Evolutionary conservation across 75 land plant species (phyloP), one percentile per base, ranked within the genome.

Genomic region (Larix kaempferi): DNA sequence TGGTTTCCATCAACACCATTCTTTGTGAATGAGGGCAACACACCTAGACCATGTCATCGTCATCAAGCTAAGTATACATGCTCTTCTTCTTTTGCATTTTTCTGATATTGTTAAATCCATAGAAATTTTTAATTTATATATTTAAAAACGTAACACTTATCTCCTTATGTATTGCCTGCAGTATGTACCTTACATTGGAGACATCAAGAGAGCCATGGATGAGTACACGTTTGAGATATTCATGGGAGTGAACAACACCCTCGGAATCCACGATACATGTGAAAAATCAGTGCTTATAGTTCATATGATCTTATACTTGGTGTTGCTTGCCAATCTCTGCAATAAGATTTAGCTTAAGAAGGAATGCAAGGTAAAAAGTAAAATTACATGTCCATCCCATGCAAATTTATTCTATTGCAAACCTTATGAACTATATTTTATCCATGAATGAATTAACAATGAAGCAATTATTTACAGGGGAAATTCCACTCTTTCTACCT

Each of bases 161-260:
- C 59, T 57, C 21, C 21, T 57, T 27, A 10, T 69, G 56, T 16
- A 3, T 10, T 17, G 63, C 33, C 39, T 77, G 52, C 81, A 86
- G 86, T 86, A 86, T 60, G 88, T 86, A 5, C 86, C 86, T n/a
- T 86, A 86, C 59, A 83, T 83, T 2, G 86, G 83, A 6, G 86
- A 86, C 63, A 86, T 83, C 77, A 86, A 86, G 78, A 37, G 88
- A 49, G 86, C 83, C 17, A 80, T 86, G 88, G 88, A 86, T 57
- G 86, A 86, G 58, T 86, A 86, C 71, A 86, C 88, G 0, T 86
- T 83, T 29, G 86, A 86, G 75, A 86, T 86, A 3, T 86, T 86
- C 78, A 83, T 83, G 83, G 88, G 88, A 39, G 86, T 86, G 15
- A 80, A 80, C 27, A 86, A 77, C 78, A 86, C 88, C 27, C 82